These are phyloP conservation scores for Claviceps arundinis DNA, from an alignment of 2,329 filamentous ascomycete genomes.

Conservation along the genomic window DNA sequence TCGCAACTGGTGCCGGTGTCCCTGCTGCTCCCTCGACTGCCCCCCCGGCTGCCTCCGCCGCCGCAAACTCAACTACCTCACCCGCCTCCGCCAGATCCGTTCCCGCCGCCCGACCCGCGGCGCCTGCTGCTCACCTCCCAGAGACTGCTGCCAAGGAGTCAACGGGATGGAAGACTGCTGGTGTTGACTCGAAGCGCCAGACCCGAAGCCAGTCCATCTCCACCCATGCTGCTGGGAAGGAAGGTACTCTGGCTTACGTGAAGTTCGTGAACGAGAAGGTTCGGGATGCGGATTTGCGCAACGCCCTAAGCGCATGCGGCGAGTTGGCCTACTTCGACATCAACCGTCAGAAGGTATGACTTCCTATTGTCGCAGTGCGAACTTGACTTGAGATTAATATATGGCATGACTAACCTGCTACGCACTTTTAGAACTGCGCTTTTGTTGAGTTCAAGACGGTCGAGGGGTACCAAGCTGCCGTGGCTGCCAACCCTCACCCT, in stretches of 20 bases:
- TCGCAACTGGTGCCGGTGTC: constrained; percentile 29
- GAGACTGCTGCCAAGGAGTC: constrained; percentile 36
- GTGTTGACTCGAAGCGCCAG: constrained; percentile 72
- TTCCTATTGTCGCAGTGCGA: background rate
- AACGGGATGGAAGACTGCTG: constrained; percentile 71
- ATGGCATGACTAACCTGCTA: background rate
- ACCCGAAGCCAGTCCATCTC: constrained; percentile 57
- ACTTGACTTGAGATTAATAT: background rate
- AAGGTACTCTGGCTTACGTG: constrained; percentile 75
- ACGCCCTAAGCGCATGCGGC: constrained; percentile 57
- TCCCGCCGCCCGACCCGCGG: constrained; percentile 15
- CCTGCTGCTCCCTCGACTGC: constrained; percentile 24
- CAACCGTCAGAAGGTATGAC: constrained; percentile 66
- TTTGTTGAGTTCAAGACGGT: constrained; percentile 84
- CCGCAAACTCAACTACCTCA: constrained; percentile 5
- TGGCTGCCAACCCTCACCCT: constrained; percentile 71
- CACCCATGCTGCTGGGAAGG: constrained; percentile 49
- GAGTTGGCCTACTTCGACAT: constrained; percentile 63
- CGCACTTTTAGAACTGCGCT: constrained; percentile 63
- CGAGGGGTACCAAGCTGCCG: constrained; percentile 71
- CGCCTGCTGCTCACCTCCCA: constrained; percentile 24
- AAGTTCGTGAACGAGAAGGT: constrained; percentile 92
- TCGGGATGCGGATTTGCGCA: constrained; percentile 56
- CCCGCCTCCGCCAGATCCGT: constrained; percentile 16
- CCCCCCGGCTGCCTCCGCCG: constrained; percentile 19